Conservation (phyloP, 2,329 filamentous ascomycete species). For the Thelonectria olida region DNA sequence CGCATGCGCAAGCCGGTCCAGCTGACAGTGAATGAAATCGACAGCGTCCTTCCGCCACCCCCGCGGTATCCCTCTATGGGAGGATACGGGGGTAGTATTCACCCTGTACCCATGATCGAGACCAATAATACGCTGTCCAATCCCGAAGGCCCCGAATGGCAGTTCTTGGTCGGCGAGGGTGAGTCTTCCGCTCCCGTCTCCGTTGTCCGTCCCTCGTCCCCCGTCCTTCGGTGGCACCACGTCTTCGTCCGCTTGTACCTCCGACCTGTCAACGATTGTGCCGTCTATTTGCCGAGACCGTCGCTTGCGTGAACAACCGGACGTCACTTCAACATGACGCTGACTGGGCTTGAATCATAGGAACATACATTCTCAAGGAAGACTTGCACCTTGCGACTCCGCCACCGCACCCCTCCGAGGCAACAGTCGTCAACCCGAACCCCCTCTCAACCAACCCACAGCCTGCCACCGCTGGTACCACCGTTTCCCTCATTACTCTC, state of each 20-base stretch:
- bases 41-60: slow-evolving; percentile 84
- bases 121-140: slow-evolving; percentile 90
- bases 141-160: slow-evolving; percentile 83
- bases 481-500: slow-evolving; percentile 79
- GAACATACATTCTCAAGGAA: slow-evolving; percentile 90
- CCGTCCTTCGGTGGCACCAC: slow-evolving; percentile 10
- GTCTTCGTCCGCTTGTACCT: background rate
- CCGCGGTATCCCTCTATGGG: slow-evolving; percentile 81
- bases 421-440: slow-evolving; percentile 86
- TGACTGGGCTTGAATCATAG: slow-evolving; percentile 54
- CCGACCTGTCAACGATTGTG: background rate
- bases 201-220: background rate
- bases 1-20: slow-evolving; percentile 21
- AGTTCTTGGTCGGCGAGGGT: slow-evolving; percentile 95
- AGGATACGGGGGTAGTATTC: slow-evolving; percentile 75
- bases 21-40: slow-evolving; percentile 34
- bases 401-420: slow-evolving; percentile 93
- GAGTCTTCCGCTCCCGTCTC: slow-evolving; percentile 9
- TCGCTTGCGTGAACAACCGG: background rate
- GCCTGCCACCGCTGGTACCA: slow-evolving; percentile 86
- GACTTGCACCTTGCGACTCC: slow-evolving; percentile 93
- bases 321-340: background rate
- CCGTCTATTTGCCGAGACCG: background rate
- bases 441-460: slow-evolving; percentile 86
- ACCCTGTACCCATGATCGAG: slow-evolving; percentile 82